Evolutionary conservation across 352 stramenopile genomes (phyloP), one percentile per base, ranked within the genome.

Genomic region (Aphanomyces astaci): DNA sequence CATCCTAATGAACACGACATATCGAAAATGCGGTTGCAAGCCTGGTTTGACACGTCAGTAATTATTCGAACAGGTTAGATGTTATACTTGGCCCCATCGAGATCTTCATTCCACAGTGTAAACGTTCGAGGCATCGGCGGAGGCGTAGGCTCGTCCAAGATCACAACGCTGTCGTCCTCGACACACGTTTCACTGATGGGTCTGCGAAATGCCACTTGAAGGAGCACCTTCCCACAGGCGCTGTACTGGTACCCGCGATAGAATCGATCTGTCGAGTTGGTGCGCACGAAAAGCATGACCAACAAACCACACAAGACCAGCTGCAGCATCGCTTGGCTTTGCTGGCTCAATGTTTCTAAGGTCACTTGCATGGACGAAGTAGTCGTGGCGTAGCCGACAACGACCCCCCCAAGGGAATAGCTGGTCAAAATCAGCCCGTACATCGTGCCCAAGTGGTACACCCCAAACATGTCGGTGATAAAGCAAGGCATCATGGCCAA

Each of bases 391-490:
- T 66, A 1, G 31, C 28, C 24, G 30, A 33, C 36, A 36, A 64
- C 4, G 30, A 22, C 56, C 39, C 3, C 46, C 33, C 24, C 32
- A 25, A 72, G 63, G 19, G 48, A 45, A 66, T 66, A 74, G 3
- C 28, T 53, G 10, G 66, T 74, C 9, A 63, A 48, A 11, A 40
- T 45, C 31, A 70, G 36, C 5, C 70, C 70, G 48, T 74, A 67
- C 66, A 74, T 74, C 2, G 63, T 60, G 1, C 70, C 70, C 4
- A 36, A 27, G 51, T 74, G 22, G 25, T 74, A 73, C 17, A 69
- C 32, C 3, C 70, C 70, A 71, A 71, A 74, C 60, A 73, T 72
- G 49, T 74, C 70, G 1, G 70, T 63, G 33, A 74, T 31, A 30
- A 70, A 57, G 9, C 48, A 70, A 0, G 66, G 57, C 17, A 74